These are phyloP conservation scores for Boletellus ananas DNA, from an alignment of 768 basidiomycete genomes.

Conservation along the genomic window DNA sequence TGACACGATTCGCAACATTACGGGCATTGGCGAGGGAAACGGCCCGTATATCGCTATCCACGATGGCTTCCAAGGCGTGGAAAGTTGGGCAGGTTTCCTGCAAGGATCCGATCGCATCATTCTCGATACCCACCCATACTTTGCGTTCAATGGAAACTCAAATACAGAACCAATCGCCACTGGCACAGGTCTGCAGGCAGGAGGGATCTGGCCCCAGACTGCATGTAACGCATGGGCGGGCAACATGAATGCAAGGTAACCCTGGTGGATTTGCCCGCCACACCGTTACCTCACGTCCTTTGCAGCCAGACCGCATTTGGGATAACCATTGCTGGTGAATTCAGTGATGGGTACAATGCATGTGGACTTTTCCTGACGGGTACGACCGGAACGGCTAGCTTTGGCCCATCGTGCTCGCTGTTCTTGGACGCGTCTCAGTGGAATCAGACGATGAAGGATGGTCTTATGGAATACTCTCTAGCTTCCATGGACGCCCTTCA, in stretches of 20 bases:
- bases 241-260: constrained; percentile 44
- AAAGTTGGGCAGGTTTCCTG: constrained; percentile 47
- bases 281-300: background rate
- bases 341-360: constrained; percentile 61
- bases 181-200: constrained; percentile 31
- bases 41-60: constrained; percentile 58
- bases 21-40: constrained; percentile 65
- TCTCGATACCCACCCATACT: constrained; percentile 68
- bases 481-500: constrained; percentile 65
- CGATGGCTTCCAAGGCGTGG: constrained; percentile 53
- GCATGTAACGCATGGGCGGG: constrained; percentile 62
- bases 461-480: constrained; percentile 47
- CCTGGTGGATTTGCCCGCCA: background rate
- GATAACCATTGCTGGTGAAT: constrained; percentile 73
- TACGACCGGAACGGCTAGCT: constrained; percentile 25
- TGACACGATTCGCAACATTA: constrained; percentile 65
- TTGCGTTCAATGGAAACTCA: constrained; percentile 49
- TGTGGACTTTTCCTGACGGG: constrained; percentile 54
- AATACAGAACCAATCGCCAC: constrained; percentile 32
- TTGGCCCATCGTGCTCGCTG: constrained; percentile 39
- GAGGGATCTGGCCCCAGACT: constrained; percentile 44
- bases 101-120: constrained; percentile 57
- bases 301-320: constrained; percentile 56
- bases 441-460: constrained; percentile 48
- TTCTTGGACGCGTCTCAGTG: constrained; percentile 49